Conservation (phyloP, 1,284 basidiomycete genomes). For the Rhizoctonia solani region DNA sequence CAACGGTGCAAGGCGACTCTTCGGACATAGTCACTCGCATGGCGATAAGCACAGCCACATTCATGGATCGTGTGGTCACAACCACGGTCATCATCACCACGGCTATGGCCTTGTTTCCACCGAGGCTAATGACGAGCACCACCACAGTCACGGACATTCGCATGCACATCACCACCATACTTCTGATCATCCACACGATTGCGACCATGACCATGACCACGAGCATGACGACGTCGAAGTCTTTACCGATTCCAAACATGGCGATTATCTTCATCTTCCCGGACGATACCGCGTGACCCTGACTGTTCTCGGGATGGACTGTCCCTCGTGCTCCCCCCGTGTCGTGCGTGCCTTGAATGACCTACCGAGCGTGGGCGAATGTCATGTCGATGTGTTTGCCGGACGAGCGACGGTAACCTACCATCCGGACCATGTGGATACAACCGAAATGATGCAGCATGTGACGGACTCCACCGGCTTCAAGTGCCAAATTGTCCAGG, state of each 20-base stretch:
- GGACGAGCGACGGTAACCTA: conserved; percentile 36
- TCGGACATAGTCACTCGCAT: conserved; percentile 7
- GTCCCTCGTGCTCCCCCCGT: conserved; percentile 40
- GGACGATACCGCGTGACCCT: conserved; percentile 20
- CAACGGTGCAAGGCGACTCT: conserved; percentile 17
- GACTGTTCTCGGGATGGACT: conserved; percentile 40
- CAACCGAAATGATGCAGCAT: conserved; percentile 26
- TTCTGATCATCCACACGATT: background rate
- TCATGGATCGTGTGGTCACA: no score
- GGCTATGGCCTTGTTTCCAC: background rate
- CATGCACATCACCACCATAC: conserved; percentile 5
- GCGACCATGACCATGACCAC: background rate
- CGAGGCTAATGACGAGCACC: background rate
- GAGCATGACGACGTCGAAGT: background rate
- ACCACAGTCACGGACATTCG: background rate
- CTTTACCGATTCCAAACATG: background rate
- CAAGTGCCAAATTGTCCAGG: conserved; percentile 4
- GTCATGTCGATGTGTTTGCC: conserved; percentile 36
- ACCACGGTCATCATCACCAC: conserved; percentile 5
- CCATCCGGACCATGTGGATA: conserved; percentile 24
- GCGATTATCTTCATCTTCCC: background rate
- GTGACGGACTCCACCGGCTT: conserved; percentile 15
- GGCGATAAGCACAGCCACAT: background rate
- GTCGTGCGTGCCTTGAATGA: conserved; percentile 35
- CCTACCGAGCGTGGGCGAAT: conserved; percentile 34